Evolutionary conservation across 139 green algal genomes (phyloP), one percentile per base, ranked within the genome.

Genomic region (Chlamydomonas incerta): DNA sequence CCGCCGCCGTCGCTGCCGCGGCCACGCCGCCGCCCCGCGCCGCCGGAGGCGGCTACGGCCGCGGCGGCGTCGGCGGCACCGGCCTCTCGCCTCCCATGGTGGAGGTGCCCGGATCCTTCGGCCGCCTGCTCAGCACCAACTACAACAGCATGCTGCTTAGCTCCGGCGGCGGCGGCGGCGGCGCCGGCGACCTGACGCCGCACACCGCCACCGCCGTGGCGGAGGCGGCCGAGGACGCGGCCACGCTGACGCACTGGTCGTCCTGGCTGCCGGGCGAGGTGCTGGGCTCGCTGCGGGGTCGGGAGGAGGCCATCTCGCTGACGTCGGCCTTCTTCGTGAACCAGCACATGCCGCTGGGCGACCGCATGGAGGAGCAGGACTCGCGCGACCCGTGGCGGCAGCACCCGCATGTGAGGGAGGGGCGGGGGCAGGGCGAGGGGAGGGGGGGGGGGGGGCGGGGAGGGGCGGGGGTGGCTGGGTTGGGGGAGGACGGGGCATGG

Each of bases 311-410:
- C 10, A 46, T 83, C 0, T 3, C 33, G 63, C 17, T 83, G 29
- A 8, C 29, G 18, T 18, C 29, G 11, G 63, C n/a, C n/a, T 70
- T 70, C n/a, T 20, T 37, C 10, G n/a, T 37, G n/a, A 70, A 29
- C 26, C 63, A 70, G 75, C 63, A 71, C 31, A 66, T 83, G 35
- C 77, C 46, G 29, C 63, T 83, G 63, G 77, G 63, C 1, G 62
- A 83, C 47, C 67, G 77, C 35, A 66, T 83, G 77, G 62, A 63
- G 15, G 41, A 66, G 5, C 14, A 69, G 31, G 28, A 79, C 47
- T 29, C 52, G 18, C 3, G 20, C 18, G 52, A 68, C 10, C 28
- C 41, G 11, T 76, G 41, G 71, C 14, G 26, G 26, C 71, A 26
- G 71, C 5, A 28, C 11, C 71, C 46, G 29, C n/a, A 18, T n/a